Conservation (phyloP, 2,329 filamentous ascomycete genomes). For the Aureobasidium sp. region DNA sequence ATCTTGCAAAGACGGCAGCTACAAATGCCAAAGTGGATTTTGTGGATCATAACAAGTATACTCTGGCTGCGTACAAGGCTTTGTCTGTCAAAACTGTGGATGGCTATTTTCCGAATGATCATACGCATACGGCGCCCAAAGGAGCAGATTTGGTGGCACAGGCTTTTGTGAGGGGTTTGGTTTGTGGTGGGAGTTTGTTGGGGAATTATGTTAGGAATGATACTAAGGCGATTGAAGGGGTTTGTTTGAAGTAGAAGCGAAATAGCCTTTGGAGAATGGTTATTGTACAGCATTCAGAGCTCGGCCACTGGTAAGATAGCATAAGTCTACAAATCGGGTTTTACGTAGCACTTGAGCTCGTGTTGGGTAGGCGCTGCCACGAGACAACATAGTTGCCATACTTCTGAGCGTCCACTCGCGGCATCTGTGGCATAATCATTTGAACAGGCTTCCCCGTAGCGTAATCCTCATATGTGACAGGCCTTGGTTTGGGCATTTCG, state of each 20-base stretch:
- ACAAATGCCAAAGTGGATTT: slow-evolving; percentile 40
- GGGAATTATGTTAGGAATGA: slow-evolving; percentile 12
- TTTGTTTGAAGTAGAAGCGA: not conserved
- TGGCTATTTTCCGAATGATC: slow-evolving; percentile 48
- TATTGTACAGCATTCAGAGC: no score
- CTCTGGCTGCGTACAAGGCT: slow-evolving; percentile 43
- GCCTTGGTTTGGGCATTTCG: not conserved
- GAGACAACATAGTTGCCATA: not conserved
- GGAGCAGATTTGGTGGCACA: slow-evolving; percentile 49
- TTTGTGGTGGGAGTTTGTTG: slow-evolving; percentile 9
- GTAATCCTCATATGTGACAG: not conserved
- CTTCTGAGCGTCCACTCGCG: not conserved
- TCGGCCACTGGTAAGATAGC: no score
- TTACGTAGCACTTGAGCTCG: not conserved
- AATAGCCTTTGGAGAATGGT: no score
- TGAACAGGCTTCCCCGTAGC: not conserved
- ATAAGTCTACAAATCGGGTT: no score
- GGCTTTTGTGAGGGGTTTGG: slow-evolving; percentile 47
- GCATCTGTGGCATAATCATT: not conserved
- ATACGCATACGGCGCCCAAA: slow-evolving; percentile 51
- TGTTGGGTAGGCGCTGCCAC: not conserved
- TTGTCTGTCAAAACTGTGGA: slow-evolving; percentile 44
- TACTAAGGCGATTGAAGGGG: slow-evolving; percentile 6
- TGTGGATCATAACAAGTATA: slow-evolving; percentile 53
- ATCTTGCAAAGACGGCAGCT: slow-evolving; percentile 43